Evolutionary conservation across 1,284 basidiomycete species (phyloP), one percentile per base, ranked within the genome.

Genomic region (Lentinula novae-zelandiae): DNA sequence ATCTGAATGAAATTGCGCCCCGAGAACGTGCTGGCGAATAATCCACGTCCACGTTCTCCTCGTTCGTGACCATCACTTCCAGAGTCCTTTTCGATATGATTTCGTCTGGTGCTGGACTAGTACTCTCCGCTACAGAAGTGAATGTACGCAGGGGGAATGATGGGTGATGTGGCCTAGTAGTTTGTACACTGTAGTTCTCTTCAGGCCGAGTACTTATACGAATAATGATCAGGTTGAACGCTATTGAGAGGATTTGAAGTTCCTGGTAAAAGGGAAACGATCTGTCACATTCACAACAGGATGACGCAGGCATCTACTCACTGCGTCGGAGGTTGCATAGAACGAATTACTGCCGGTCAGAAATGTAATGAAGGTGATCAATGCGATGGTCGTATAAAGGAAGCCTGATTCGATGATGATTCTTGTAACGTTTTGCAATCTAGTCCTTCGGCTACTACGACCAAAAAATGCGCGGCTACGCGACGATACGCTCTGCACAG

Each of bases 351-450:
- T 67, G n/a, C 60, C 56, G 13, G 63, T 44, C 17, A 67, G 60
- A 31, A 63, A 63, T 0, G 63, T 60, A 22, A 65, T 53, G 56
- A 70, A 67, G 17, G 61, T 60, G 15, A 67, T 42, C 2, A 68
- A 0, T n/a, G 66, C 55, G 22, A 63, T 52, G 34, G 53, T n/a
- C 13, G 68, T 67, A 57, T 67, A 68, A 22, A 71, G 58, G 38
- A 68, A 39, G 2, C 65, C 68, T 8, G 69, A 70, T 27, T 71
- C 68, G 56, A 70, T 65, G 36, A 66, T 60, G 40, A 66, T 61
- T 44, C 57, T 56, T 46, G 65, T 70, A 39, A 71, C 59, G 15
- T 40, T 60, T 27, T 60, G 59, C 13, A 60, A 22, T 38, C 22
- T 60, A 9, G 59, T 59, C 39, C 48, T 52, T 33, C 20, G 54